phyloP scores from a whole-genome alignment of 2,329 filamentous ascomycete genomes.

The Mycosphaerella sp. region DNA sequence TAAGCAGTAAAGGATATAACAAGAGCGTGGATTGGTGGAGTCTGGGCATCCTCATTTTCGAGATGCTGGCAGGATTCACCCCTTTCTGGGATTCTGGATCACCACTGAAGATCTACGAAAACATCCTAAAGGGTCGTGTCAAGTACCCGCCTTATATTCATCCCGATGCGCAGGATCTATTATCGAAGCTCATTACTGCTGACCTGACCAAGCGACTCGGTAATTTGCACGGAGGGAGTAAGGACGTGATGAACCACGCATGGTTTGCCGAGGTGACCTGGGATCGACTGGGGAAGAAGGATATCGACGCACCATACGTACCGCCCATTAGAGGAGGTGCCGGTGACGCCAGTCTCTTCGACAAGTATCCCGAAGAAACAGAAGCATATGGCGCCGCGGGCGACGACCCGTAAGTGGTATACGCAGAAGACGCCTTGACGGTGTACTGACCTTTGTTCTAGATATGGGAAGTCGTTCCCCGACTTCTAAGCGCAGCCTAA shows the following conservation, averaged over 20 bases:
- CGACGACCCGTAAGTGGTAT: slow-evolving; percentile 70
- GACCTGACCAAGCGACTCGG: slow-evolving; percentile 93
- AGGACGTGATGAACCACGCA: slow-evolving; percentile 88
- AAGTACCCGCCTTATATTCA: slow-evolving; percentile 97
- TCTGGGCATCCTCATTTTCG: slow-evolving; percentile 93
- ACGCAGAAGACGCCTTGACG: not conserved
- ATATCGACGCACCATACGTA: slow-evolving; percentile 97
- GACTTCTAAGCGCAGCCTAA: slow-evolving; percentile 53
- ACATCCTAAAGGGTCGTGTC: slow-evolving; percentile 90
- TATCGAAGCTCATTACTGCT: slow-evolving; percentile 86
- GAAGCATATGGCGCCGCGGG: slow-evolving; percentile 79
- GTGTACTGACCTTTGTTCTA: slow-evolving; percentile 34
- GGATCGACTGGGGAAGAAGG: slow-evolving; percentile 88
- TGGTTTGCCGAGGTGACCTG: slow-evolving; percentile 99
- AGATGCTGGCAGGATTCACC: slow-evolving; percentile 98
- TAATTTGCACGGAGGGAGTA: slow-evolving; percentile 82
- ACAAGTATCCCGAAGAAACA: slow-evolving; percentile 94
- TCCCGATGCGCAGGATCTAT: slow-evolving; percentile 83
- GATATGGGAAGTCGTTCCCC: slow-evolving; percentile 66
- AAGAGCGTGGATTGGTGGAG: slow-evolving; percentile 99
- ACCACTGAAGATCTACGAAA: slow-evolving; percentile 99
- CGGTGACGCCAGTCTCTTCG: slow-evolving; percentile 94
- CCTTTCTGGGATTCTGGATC: slow-evolving; percentile 98
- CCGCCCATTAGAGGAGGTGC: slow-evolving; percentile 90
- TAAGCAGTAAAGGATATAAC: slow-evolving; percentile 99